Evolutionary conservation across 1,139 yeast genomes (phyloP).

Genomic region (Magnusiomyces sp.): DNA sequence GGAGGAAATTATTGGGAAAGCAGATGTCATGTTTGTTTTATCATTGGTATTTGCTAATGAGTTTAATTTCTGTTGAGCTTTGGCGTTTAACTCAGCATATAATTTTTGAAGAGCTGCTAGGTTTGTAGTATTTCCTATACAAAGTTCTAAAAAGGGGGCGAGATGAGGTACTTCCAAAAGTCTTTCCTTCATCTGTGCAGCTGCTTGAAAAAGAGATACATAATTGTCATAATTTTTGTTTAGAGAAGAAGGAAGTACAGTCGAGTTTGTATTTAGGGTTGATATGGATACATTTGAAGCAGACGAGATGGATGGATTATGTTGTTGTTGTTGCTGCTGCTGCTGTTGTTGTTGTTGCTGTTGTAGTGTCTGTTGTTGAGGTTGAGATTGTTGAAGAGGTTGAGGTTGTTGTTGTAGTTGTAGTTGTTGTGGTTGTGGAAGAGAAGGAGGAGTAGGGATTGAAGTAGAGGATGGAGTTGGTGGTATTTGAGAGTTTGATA

Average conservation of each 20-base stretch:
- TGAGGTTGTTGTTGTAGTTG: too few relatives aligned
- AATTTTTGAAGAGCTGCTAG: constrained; percentile 12
- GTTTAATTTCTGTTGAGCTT: constrained; percentile 12
- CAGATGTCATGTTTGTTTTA: neutral
- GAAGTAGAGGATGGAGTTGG: too few relatives aligned
- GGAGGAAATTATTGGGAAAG: constrained; percentile 1
- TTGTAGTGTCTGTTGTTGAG: neutral
- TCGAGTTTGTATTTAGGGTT: neutral
- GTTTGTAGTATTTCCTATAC: constrained; percentile 19
- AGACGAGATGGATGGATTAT: neutral
- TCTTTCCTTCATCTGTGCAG: constrained; percentile 50
- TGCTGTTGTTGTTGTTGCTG: constrained; percentile 1
- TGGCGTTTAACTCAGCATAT: neutral
- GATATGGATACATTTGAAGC: constrained; percentile 1
- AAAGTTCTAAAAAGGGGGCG: constrained; percentile 55
- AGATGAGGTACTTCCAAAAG: constrained; percentile 61
- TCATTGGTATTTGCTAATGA: neutral
- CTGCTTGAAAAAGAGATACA: constrained; percentile 62
- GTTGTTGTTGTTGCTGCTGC: neutral
- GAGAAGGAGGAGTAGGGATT: too few relatives aligned
- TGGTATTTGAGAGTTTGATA: neutral
- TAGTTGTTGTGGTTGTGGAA: too few relatives aligned
- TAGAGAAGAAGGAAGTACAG: constrained; percentile 7
- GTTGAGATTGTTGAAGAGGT: neutral
- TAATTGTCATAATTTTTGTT: constrained; percentile 12